Base-by-base conservation (phyloP, 305 asterid genomes). In the Fraxinus platypoda region DNA sequence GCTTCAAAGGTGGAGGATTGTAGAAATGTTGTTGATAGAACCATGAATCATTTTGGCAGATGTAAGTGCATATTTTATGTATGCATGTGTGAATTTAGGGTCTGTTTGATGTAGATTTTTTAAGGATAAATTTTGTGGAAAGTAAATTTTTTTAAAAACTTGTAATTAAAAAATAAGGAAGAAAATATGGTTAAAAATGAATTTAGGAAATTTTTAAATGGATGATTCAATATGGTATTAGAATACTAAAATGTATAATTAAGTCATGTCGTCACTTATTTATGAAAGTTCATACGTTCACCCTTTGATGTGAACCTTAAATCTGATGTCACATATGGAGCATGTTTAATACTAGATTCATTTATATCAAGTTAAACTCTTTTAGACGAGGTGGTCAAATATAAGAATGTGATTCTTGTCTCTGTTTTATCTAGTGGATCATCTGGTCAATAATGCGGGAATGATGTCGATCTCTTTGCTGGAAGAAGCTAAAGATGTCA, bases 361-460 rank as follows among this genome's bases (percentile, higher is more conserved):
- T 57, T 21, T 19, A 2, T 21, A 21, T 30, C 28, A 21, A 21
- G 70, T 59, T 59, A 59, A 57, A 7, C 15, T 21, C 15, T 9
- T 62, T 62, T 66, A 66, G 35, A 66, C 9, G 19, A 66, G 73
- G 35, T 66, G 19, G 21, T 66, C 8, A 26, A 26, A 26, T 11
- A 26, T 68, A 12, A 68, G 19, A 25, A 70, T 70, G 75, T 70
- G 21, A 70, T 70, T 70, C 9, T 1, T 5, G 38, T 66, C 19
- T 66, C 7, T 66, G 19, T 66, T 66, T 26, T 21, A 25, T 66
- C 28, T 84, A 93, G 98, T 93, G 97, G 98, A 94, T 86, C 99
- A 95, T 90, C 89, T 95, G 38, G 95, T 95, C 3, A 95, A 94
- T 72, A 94, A 95, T 59, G 97, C 97, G 62, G 98, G 97, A 80